Evolutionary conservation across 1,284 basidiomycete genomes (phyloP), one percentile per base, ranked within the genome.

Genomic region (Schizophyllum commune): DNA sequence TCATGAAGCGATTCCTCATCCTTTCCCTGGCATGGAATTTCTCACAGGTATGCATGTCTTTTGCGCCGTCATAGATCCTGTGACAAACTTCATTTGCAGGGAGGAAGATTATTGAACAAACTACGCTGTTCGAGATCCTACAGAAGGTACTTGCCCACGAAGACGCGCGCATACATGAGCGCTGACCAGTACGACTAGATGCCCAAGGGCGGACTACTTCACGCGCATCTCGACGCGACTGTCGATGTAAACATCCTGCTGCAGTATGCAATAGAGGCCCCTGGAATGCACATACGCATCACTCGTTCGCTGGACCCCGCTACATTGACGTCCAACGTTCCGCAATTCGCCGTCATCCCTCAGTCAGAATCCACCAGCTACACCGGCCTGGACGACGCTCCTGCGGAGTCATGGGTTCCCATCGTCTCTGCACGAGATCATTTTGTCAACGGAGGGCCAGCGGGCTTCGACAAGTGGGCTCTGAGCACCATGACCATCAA

Each of bases 11-110:
- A 73, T 85, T 52, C 79, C 78, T 1, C 82, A 88, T 68, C 77
- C 83, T 0, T 89, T 88, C 65, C 86, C 87, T 51, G 88, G 89
- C 33, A 90, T 89, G 88, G 86, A 84, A 65, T 91, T 89, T 66
- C 72, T 89, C 64, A 89, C 84, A 58, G 85, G 87, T 80, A 64
- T 34, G 68, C 66, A 47, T 11, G 51, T 17, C 60, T 5, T 17
- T 5, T 47, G 39, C 27, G 27, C 5, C 27, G 27, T 27, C 27
- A 27, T 27, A 27, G 27, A 27, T 3, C 27, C 3, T 27, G 27
- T 27, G 5, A 27, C 27, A 27, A 27, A 5, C 27, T 5, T 5
- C 27, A 27, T 51, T 62, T 17, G 2, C 60, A 88, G 86, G 83
- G 27, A 80, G 80, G 62, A 73, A 72, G 51, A 79, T 85, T 58